These are phyloP conservation scores for Leptographium lundbergii DNA, from an alignment of 2,329 filamentous ascomycete species.

Conservation along the genomic window DNA sequence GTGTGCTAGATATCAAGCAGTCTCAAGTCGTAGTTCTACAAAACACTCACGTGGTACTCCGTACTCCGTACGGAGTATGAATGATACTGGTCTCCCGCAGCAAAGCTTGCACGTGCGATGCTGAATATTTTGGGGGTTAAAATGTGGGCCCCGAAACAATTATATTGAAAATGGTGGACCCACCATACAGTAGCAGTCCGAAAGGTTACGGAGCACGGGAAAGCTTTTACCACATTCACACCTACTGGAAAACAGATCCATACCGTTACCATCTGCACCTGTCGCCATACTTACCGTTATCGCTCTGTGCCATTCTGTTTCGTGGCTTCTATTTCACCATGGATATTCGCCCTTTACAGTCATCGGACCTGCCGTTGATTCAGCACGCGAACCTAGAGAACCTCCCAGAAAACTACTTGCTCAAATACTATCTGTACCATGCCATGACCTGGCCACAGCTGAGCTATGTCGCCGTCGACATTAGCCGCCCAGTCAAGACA, in stretches of 20 bases:
- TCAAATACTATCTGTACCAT: constrained; percentile 99
- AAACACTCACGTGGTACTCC: too few relatives aligned
- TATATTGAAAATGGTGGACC: too few relatives aligned
- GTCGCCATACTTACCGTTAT: neutral
- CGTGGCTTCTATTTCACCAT: constrained; percentile 32
- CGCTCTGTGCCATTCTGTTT: neutral
- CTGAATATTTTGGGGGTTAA: too few relatives aligned
- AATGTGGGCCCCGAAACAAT: too few relatives aligned
- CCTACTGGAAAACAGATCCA: neutral
- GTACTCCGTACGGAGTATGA: too few relatives aligned
- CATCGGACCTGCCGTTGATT: constrained; percentile 78
- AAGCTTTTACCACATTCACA: neutral
- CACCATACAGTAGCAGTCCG: too few relatives aligned
- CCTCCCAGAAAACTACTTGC: constrained; percentile 98
- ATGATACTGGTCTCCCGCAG: too few relatives aligned
- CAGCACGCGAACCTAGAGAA: constrained; percentile 99
- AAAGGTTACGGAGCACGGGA: neutral
- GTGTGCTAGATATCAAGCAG: too few relatives aligned
- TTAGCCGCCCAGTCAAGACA: constrained; percentile 62
- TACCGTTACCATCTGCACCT: neutral
- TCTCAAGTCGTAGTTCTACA: too few relatives aligned
- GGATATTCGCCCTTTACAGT: constrained; percentile 80
- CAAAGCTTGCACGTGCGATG: too few relatives aligned
- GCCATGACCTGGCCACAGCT: constrained; percentile 96
- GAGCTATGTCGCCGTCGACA: constrained; percentile 90